Percentiles rank a stretch among this genome's conserved stretches.
phyloP scores from a whole-genome alignment of 768 basidiomycete genomes.

The Cyclocybe aegerita region DNA sequence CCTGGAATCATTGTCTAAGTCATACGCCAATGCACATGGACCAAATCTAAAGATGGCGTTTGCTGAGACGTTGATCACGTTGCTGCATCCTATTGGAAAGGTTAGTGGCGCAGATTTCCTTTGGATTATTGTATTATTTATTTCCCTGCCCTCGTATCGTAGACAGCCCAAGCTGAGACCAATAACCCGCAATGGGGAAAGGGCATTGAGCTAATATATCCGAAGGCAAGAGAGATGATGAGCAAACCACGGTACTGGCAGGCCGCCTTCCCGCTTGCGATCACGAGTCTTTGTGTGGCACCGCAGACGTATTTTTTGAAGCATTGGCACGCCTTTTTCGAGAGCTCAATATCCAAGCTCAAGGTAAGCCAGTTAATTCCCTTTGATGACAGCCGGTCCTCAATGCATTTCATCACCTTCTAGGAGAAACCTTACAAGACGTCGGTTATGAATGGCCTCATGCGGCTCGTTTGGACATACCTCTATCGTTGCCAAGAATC shows the following conservation, averaged over 20 bases:
- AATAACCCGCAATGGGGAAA: slow-evolving; percentile 95
- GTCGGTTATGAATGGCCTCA: slow-evolving; percentile 75
- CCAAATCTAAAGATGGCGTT: slow-evolving; percentile 80
- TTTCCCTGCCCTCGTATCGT: slow-evolving; percentile 1
- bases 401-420: slow-evolving; percentile 8
- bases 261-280: slow-evolving; percentile 79
- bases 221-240: slow-evolving; percentile 83
- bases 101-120: slow-evolving; percentile 31
- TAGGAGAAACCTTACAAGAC: slow-evolving; percentile 78
- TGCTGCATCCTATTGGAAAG: slow-evolving; percentile 89
- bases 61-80: slow-evolving; percentile 72
- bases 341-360: slow-evolving; percentile 69
- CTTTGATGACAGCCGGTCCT: neutral
- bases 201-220: slow-evolving; percentile 81
- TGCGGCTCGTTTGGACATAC: slow-evolving; percentile 91
- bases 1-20: slow-evolving; percentile 77
- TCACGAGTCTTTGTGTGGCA: slow-evolving; percentile 84
- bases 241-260: slow-evolving; percentile 89
- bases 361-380: slow-evolving; percentile 52
- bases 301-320: slow-evolving; percentile 83
- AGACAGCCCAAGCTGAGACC: slow-evolving; percentile 95
- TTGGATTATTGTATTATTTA: neutral
- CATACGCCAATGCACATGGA: slow-evolving; percentile 84
- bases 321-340: slow-evolving; percentile 77
- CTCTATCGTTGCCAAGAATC: slow-evolving; percentile 92